Evolutionary conservation across 2,329 filamentous ascomycete genomes (phyloP).

Genomic region (Lasiodiplodia hormozganensis): DNA sequence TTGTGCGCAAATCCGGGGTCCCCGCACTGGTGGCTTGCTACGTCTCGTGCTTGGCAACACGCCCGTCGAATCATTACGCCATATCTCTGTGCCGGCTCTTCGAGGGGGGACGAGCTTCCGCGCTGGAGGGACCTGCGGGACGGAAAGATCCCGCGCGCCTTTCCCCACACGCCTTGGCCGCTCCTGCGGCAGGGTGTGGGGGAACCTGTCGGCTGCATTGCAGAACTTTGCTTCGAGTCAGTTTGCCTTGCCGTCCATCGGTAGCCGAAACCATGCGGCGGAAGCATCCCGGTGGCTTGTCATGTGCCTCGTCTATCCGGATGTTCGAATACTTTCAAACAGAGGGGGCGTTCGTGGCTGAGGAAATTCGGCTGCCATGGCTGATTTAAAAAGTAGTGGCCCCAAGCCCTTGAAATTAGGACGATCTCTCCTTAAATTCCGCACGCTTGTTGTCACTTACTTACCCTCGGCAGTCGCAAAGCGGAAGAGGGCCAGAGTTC

Average conservation of each 20-base stretch:
- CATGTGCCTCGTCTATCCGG: constrained; percentile 4
- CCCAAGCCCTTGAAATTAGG: not conserved
- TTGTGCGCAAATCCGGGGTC: constrained; percentile 12
- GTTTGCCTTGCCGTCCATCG: not conserved
- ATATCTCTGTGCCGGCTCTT: not conserved
- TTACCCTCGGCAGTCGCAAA: constrained; percentile 12
- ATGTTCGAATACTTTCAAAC: not conserved
- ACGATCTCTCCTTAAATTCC: constrained; percentile 3
- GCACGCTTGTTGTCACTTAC: not conserved
- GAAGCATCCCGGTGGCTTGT: constrained; percentile 6
- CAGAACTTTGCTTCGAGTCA: not conserved
- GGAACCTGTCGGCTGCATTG: not conserved
- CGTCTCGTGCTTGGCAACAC: not conserved
- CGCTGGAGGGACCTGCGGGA: not conserved
- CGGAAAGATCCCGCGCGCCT: constrained; percentile 15
- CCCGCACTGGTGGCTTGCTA: constrained; percentile 18
- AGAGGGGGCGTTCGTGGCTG: constrained; percentile 8
- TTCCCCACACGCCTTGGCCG: not conserved
- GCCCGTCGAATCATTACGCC: not conserved
- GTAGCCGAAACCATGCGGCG: not conserved
- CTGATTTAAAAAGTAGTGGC: not conserved
- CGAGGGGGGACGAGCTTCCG: not conserved
- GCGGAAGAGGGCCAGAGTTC: not conserved
- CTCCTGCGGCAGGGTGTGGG: not conserved
- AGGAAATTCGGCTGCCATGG: not conserved